A percentile compares a stretch with the other conserved stretches of the same genome.
Evolutionary conservation across 495 filamentous ascomycete species (phyloP).

Genomic region (Tuber indicum): DNA sequence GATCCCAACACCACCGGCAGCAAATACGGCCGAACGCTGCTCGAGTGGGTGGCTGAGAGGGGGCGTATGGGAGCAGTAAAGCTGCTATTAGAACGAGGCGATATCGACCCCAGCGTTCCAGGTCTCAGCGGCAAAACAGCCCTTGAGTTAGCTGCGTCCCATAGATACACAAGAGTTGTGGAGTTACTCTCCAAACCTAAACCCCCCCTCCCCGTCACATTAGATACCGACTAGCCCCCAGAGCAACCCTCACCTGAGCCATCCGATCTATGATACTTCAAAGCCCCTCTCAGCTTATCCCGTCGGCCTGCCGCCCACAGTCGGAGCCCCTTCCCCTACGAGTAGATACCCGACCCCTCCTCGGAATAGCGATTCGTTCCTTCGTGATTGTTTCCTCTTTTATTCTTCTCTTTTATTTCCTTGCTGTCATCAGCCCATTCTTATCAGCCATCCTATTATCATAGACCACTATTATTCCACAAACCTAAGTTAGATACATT

Average conservation of each 20-base stretch:
- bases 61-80: constrained; percentile 44
- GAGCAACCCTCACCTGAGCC: background rate
- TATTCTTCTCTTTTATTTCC: background rate
- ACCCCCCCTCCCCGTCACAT: background rate
- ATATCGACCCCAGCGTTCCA: background rate
- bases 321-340: background rate
- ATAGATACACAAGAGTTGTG: background rate
- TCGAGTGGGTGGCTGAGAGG: background rate
- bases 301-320: background rate
- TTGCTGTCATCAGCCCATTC: background rate
- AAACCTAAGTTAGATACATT: too few relatives aligned
- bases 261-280: background rate
- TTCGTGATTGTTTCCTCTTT: background rate
- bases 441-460: background rate
- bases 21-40: background rate
- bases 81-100: constrained; percentile 1
- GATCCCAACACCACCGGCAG: background rate
- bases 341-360: background rate
- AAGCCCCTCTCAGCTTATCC: background rate
- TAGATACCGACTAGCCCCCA: background rate
- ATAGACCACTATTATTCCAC: too few relatives aligned
- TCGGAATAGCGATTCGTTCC: background rate
- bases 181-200: background rate
- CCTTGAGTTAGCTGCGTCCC: background rate
- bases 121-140: background rate